Base-by-base conservation (phyloP, 1,284 basidiomycete genomes). In the Malassezia equina region DNA sequence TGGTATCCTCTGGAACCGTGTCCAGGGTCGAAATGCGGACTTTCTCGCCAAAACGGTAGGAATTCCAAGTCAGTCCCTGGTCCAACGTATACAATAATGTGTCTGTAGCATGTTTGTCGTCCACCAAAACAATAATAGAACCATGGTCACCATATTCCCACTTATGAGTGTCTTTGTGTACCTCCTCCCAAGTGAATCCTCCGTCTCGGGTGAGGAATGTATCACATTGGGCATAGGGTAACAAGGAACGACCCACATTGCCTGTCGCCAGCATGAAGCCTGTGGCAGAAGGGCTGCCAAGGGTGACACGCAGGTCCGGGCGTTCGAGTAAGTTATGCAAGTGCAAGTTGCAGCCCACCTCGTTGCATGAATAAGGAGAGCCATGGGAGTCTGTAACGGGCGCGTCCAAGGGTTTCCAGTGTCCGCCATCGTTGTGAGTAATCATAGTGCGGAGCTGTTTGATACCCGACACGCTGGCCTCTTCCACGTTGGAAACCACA, bases 111-210 rank as follows among this genome's bases (percentile, higher is more conserved):
- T 86, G 85, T 74, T 96, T 90, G 75, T 98, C 94, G 75, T 96
- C 94, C 51, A 84, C 90, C 76, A 98, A 85, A 60, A 98, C 79
- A 32, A 98, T 80, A 57, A 98, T 81, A 0, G 90, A 90, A 7
- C 94, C 93, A 1, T 89, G 93, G 77, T 98, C 94, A 32, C 93
- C 93, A 69, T 90, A 96, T 71, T 94, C 90, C 90, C 90, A 99
- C 49, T 94, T 80, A 73, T 96, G 87, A 0, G 94, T 91, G 66
- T 94, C 91, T 75, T 98, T 98, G 78, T 90, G 89, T 2, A 99
- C 86, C 77, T 98, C 93, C 72, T 94, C 84, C 93, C 93, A 99
- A 0, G 88, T 90, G 77, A 95, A 95, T 7, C 93, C 94, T 5
- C 85, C 94, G 68, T 99, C 90, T 2, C 93, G 86, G 42, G 88